Evolutionary conservation across 2,329 filamentous ascomycete genomes (phyloP).

Genomic region (Thelonectria blattea): DNA sequence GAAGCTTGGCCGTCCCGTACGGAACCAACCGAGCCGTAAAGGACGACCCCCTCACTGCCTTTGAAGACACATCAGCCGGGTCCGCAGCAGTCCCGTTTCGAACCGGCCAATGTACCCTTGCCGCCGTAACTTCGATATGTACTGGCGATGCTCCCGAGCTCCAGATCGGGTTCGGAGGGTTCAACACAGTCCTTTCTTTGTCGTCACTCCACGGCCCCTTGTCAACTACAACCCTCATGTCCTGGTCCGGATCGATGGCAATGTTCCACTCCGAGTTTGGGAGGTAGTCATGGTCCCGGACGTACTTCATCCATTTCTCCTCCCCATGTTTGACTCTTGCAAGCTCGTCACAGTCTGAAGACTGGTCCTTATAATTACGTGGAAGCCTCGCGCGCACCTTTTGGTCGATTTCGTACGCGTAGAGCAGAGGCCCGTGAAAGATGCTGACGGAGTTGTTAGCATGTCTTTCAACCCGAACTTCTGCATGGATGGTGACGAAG

Average conservation of each 20-base stretch:
- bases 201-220: not conserved
- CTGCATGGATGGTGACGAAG: not conserved
- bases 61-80: not conserved
- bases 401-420: not conserved
- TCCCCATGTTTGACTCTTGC: not conserved
- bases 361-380: not conserved
- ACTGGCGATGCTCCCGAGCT: not conserved
- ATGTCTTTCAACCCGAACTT: not conserved
- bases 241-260: not conserved
- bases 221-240: not conserved
- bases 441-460: not conserved
- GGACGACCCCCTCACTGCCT: not conserved
- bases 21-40: not conserved
- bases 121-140: not conserved
- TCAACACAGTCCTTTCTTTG: not conserved
- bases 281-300: not conserved
- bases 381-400: not conserved
- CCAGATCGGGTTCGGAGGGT: not conserved
- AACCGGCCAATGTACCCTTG: not conserved
- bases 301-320: not conserved
- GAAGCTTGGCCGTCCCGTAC: not conserved
- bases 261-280: not conserved
- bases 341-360: not conserved
- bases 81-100: not conserved
- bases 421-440: not conserved